Conservation (phyloP, 371 early-diverging fungal genomes). For the Nosema muscidifuracis region DNA sequence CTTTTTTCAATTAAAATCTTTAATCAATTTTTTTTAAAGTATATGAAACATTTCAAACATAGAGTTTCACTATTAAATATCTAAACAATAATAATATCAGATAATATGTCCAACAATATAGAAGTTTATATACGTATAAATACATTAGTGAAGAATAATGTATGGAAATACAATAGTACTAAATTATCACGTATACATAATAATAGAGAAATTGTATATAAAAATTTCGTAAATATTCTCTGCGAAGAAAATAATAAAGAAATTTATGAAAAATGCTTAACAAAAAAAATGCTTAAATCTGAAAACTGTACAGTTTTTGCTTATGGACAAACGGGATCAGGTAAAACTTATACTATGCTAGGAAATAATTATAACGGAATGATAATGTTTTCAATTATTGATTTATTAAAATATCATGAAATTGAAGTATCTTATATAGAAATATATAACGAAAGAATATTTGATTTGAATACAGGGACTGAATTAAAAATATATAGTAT, state of each 20-base stretch:
- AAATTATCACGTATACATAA: neutral
- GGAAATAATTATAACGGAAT: constrained; percentile 51
- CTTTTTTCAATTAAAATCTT: no score
- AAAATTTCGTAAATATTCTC: neutral
- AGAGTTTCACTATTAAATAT: no score
- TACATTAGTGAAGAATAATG: neutral
- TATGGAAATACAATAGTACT: neutral
- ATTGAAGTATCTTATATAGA: constrained; percentile 86
- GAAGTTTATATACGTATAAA: constrained; percentile 1
- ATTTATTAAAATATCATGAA: constrained; percentile 59
- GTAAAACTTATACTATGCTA: constrained; percentile 63
- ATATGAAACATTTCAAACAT: no score
- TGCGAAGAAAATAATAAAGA: neutral
- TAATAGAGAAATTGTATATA: neutral
- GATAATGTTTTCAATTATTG: constrained; percentile 34
- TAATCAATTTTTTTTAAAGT: no score
- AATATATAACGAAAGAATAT: constrained; percentile 79
- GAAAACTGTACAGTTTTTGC: constrained; percentile 57
- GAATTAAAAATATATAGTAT: constrained; percentile 48
- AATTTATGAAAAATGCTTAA: neutral
- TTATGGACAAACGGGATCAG: constrained; percentile 63
- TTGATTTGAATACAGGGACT: constrained; percentile 66
- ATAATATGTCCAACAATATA: constrained; percentile 5
- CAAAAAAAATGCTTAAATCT: constrained; percentile 4
- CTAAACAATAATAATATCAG: no score